Conservation (phyloP, 768 basidiomycete species). For the Rhodosporidiobolus sp. region DNA sequence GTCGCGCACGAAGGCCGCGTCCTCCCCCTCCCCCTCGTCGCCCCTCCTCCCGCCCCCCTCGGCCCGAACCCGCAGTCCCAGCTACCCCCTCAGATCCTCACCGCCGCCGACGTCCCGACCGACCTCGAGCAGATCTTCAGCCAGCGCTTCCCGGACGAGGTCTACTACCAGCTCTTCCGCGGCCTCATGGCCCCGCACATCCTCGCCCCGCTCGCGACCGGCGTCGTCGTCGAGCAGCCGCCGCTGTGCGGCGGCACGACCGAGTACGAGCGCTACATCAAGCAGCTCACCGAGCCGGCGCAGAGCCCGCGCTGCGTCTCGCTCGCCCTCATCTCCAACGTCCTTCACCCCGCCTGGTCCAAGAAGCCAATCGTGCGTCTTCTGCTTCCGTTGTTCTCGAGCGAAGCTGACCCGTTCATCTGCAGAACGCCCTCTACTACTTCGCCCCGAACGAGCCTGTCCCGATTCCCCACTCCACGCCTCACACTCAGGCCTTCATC, state of each 20-base stretch:
- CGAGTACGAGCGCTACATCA: constrained; percentile 90
- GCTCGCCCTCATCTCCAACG: constrained; percentile 79
- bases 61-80: constrained; percentile 3
- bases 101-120: constrained; percentile 78
- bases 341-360: constrained; percentile 75
- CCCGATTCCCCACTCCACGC: constrained; percentile 62
- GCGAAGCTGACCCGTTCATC: neutral
- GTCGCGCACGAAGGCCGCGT: constrained; percentile 64
- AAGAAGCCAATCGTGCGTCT: constrained; percentile 61
- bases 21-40: constrained; percentile 55
- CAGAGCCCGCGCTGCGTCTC: constrained; percentile 89
- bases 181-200: constrained; percentile 85
- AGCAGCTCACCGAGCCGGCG: constrained; percentile 89
- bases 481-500: constrained; percentile 77
- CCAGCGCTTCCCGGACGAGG: constrained; percentile 86
- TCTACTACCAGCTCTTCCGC: constrained; percentile 92
- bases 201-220: constrained; percentile 89
- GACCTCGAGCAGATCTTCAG: constrained; percentile 96
- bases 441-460: constrained; percentile 52
- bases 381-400: neutral
- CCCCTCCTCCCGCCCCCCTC: constrained; percentile 49
- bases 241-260: constrained; percentile 92
- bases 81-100: constrained; percentile 56
- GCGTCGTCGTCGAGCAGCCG: constrained; percentile 76
- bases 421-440: constrained; percentile 48